These are phyloP conservation scores for Serendipita sp. DNA, from an alignment of 768 basidiomycete genomes.

Conservation along the genomic window DNA sequence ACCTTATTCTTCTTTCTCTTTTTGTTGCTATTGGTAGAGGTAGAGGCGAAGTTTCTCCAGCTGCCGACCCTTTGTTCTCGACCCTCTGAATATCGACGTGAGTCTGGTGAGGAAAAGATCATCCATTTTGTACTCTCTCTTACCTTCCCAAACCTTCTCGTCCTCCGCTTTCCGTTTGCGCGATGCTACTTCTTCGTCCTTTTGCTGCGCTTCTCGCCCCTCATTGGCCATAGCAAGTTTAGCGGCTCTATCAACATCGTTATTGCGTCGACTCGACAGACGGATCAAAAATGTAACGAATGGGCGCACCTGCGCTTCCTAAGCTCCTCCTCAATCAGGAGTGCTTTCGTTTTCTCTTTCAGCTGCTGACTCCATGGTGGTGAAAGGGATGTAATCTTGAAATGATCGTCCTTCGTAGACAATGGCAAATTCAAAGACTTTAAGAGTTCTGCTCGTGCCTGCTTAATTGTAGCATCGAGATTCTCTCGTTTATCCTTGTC, in stretches of 20 bases:
- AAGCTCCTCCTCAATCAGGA: constrained; percentile 83
- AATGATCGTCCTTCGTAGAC: constrained; percentile 43
- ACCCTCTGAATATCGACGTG: constrained; percentile 29
- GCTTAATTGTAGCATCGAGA: constrained; percentile 60
- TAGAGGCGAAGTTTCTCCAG: constrained; percentile 53
- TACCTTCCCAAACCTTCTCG: constrained; percentile 82
- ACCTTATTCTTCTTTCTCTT: constrained; percentile 75
- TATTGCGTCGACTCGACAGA: constrained; percentile 8
- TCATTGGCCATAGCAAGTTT: constrained; percentile 89
- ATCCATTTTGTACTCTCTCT: constrained; percentile 13
- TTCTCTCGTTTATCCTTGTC: constrained; percentile 68
- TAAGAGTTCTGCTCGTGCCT: constrained; percentile 56
- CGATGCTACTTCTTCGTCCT: constrained; percentile 64
- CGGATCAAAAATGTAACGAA: neutral
- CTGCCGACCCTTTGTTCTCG: constrained; percentile 72
- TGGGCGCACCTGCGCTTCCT: constrained; percentile 58
- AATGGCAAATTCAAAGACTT: constrained; percentile 46
- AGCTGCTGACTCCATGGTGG: constrained; percentile 57
- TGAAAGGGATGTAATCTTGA: constrained; percentile 33
- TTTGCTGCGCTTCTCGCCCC: constrained; percentile 82
- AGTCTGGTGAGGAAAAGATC: neutral
- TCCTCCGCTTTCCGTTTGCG: constrained; percentile 82
- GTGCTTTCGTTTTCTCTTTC: constrained; percentile 57
- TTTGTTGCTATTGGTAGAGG: constrained; percentile 31
- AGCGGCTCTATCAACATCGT: constrained; percentile 41